Evolutionary conservation across 2,329 filamentous ascomycete species (phyloP).

Genomic region (Thielaviopsis ethacetica): DNA sequence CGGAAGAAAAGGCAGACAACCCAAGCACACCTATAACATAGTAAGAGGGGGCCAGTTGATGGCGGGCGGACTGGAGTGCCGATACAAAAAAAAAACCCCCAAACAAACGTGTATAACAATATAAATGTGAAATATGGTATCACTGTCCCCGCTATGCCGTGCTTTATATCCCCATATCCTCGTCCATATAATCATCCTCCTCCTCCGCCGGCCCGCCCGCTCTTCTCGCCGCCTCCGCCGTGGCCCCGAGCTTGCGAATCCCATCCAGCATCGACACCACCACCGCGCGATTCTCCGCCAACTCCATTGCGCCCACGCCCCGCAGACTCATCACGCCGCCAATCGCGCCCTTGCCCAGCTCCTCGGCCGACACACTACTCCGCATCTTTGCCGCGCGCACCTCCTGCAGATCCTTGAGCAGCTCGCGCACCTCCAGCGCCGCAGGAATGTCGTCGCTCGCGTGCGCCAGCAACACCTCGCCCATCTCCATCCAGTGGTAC

Average conservation of each 20-base stretch:
- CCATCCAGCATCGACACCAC: constrained; percentile 77
- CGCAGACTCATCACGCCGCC: constrained; percentile 51
- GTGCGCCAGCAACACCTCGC: constrained; percentile 71
- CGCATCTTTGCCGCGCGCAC: constrained; percentile 81
- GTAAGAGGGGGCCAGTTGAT: no score
- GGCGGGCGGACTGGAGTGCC: no score
- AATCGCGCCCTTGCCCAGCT: constrained; percentile 35
- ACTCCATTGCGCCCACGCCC: constrained; percentile 84
- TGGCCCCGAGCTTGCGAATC: constrained; percentile 66
- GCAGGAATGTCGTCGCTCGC: constrained; percentile 68
- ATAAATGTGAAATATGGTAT: no score
- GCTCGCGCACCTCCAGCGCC: constrained; percentile 54
- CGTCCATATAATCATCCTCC: constrained; percentile 36
- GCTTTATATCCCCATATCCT: constrained; percentile 6
- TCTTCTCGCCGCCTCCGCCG: constrained; percentile 57
- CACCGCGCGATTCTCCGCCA: constrained; percentile 73
- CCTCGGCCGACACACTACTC: constrained; percentile 53
- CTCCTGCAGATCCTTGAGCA: constrained; percentile 71
- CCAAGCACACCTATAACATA: no score
- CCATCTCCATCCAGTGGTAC: constrained; percentile 90
- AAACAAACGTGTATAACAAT: no score
- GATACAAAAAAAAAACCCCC: no score
- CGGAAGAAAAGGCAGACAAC: no score
- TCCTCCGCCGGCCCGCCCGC: constrained; percentile 60
- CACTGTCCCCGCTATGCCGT: background rate